These are phyloP conservation scores for Chalciporus piperatus DNA, from an alignment of 768 basidiomycete species.

Conservation along the genomic window DNA sequence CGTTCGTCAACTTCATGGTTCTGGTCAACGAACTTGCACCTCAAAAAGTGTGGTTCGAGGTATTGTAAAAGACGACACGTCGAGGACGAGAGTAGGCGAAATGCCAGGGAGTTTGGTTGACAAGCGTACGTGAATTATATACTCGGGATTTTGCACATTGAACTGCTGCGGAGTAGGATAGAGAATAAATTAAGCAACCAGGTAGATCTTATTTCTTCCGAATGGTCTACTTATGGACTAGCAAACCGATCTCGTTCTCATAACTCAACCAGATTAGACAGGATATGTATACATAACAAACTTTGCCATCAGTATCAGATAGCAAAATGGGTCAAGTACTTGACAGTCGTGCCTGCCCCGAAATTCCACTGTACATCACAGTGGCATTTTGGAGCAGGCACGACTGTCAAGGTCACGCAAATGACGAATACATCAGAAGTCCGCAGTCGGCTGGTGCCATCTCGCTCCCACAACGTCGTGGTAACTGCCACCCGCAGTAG, in stretches of 20 bases:
- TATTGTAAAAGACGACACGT: neutral
- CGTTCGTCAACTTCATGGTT: constrained; percentile 13
- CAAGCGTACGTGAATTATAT: neutral
- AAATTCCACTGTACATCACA: too few species aligned
- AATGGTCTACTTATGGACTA: neutral
- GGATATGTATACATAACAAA: constrained; percentile 5
- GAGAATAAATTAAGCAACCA: constrained; percentile 10
- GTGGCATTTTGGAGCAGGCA: neutral
- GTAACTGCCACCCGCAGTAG: neutral
- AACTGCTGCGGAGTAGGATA: constrained; percentile 13
- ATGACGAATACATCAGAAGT: neutral
- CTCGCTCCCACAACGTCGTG: too few species aligned
- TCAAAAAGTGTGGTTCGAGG: neutral
- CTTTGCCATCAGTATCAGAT: neutral
- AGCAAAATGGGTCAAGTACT: neutral
- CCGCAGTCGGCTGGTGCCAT: neutral
- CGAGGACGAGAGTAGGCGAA: neutral
- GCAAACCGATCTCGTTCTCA: neutral
- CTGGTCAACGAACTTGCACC: neutral
- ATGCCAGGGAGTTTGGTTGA: neutral
- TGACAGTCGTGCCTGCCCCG: too few species aligned
- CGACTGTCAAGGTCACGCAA: neutral
- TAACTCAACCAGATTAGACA: neutral
- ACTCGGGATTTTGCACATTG: neutral
- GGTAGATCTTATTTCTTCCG: neutral